Evolutionary conservation across 2,329 filamentous ascomycete genomes (phyloP).

Genomic region (Scytalidium sp.): DNA sequence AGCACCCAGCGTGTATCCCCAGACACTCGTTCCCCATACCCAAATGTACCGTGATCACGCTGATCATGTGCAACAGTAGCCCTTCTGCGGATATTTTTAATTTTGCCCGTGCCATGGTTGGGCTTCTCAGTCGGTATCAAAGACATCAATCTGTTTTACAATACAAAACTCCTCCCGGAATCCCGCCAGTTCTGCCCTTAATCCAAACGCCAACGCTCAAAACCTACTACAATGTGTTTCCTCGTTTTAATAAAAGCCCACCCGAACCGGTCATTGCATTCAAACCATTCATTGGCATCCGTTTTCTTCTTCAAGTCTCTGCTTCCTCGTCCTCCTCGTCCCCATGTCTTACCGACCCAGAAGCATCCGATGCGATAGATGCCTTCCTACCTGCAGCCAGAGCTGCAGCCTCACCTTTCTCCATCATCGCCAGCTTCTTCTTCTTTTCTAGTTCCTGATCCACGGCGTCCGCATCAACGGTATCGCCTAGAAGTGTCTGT

Average conservation of each 20-base stretch:
- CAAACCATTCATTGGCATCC: neutral
- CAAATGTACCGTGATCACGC: too few species aligned
- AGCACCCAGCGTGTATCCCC: too few species aligned
- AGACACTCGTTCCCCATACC: too few species aligned
- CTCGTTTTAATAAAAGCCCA: neutral
- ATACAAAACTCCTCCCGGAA: neutral
- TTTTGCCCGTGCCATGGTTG: too few species aligned
- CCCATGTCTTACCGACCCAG: conserved; percentile 1
- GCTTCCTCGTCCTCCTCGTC: conserved; percentile 1
- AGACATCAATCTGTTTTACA: too few species aligned
- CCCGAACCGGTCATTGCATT: neutral
- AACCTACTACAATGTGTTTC: neutral
- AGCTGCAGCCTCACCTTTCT: conserved; percentile 55
- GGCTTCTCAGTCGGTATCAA: too few species aligned
- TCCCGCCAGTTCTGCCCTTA: neutral
- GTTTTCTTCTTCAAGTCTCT: neutral
- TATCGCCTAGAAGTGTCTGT: conserved; percentile 18
- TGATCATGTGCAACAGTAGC: too few species aligned
- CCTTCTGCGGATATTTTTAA: too few species aligned
- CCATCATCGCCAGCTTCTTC: conserved; percentile 57
- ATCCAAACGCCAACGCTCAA: neutral
- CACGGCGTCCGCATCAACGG: conserved; percentile 13
- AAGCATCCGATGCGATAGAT: conserved; percentile 18
- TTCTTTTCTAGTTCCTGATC: conserved; percentile 34
- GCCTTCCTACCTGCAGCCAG: conserved; percentile 28